phyloP scores from a whole-genome alignment of 2,329 filamentous ascomycete species.

The Cryphonectria japonica region DNA sequence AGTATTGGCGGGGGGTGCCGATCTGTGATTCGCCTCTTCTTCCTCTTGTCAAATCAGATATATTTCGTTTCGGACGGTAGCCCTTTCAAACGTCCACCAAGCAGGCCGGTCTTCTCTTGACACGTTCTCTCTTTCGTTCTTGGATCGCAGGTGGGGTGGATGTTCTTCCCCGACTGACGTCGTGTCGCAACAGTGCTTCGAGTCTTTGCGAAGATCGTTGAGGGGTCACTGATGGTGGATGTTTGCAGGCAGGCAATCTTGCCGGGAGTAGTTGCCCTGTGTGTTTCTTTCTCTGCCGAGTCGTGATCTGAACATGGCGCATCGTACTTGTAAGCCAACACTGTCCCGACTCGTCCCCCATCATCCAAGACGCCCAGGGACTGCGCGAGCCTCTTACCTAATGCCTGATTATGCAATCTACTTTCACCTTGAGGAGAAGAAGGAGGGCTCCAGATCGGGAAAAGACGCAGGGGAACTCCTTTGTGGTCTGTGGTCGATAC shows the following conservation, averaged over 20 bases:
- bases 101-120: constrained; percentile 13
- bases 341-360: not conserved
- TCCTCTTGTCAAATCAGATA: constrained; percentile 19
- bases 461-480: constrained; percentile 2
- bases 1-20: constrained; percentile 13
- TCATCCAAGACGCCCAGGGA: constrained; percentile 1
- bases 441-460: constrained; percentile 11
- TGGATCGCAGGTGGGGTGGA: not conserved
- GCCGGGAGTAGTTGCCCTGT: not conserved
- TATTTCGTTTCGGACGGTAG: constrained; percentile 6
- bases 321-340: not conserved
- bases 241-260: not conserved
- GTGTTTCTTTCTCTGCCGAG: not conserved
- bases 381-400: constrained; percentile 1
- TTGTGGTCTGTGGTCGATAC: not conserved
- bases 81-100: constrained; percentile 7
- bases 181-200: not conserved
- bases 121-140: constrained; percentile 7
- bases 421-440: constrained; percentile 2
- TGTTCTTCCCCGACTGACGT: not conserved
- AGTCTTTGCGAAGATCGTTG: not conserved
- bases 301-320: not conserved
- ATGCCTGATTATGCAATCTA: constrained; percentile 1
- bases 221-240: not conserved
- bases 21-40: constrained; percentile 20